Percentiles rank a stretch among this genome's conserved stretches.
Conservation (phyloP, 2,329 filamentous ascomycete species). For the Eutypella sp. region DNA sequence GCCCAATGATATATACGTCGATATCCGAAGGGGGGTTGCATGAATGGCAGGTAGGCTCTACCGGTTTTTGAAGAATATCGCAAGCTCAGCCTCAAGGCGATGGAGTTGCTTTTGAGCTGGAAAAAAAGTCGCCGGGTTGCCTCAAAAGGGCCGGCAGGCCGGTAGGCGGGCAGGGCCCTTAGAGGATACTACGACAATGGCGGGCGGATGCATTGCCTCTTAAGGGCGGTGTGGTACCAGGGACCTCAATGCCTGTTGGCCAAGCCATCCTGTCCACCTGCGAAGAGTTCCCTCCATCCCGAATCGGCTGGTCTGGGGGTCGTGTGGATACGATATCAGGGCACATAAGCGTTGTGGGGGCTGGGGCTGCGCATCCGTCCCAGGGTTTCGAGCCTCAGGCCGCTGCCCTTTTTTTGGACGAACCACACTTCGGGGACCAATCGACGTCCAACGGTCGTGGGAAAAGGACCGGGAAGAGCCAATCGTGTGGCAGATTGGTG, state of each 20-base stretch:
- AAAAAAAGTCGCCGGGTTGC: no score
- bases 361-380: background rate
- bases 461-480: background rate
- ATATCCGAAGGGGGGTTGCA: no score
- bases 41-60: no score
- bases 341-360: background rate
- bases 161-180: no score
- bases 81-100: no score
- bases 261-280: background rate
- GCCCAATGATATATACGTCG: no score
- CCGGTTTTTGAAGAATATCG: no score
- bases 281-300: background rate
- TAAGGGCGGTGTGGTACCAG: background rate
- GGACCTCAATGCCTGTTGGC: background rate
- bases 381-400: background rate
- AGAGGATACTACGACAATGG: no score
- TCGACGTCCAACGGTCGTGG: background rate
- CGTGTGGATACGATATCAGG: background rate
- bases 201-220: background rate
- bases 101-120: no score
- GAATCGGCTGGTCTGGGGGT: background rate
- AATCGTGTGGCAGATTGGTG: background rate
- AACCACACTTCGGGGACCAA: background rate
- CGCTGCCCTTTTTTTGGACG: no score
- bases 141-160: no score